A percentile compares a stretch with the other conserved stretches of the same genome.
These are phyloP conservation scores for Schoenoplectus triqueter DNA, from an alignment of 202 grass and related monocot species.

Conservation along the genomic window DNA sequence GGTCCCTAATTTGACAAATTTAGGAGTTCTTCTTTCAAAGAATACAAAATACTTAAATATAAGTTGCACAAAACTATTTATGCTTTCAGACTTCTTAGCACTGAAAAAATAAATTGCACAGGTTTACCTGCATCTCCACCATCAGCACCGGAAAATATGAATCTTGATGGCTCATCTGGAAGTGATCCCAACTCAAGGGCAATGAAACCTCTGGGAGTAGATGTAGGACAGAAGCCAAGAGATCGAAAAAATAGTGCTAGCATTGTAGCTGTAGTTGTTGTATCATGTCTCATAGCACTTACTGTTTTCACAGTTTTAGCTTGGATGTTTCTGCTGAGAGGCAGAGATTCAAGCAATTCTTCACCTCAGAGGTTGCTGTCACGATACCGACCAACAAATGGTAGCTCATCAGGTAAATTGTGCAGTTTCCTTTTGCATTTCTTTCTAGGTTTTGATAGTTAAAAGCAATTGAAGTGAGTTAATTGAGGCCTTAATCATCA, in stretches of 20 bases:
- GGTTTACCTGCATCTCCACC: conserved; percentile 95
- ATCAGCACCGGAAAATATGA: conserved; percentile 50
- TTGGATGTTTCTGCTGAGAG: conserved; percentile 67
- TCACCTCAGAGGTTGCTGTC: conserved; percentile 51
- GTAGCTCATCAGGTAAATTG: conserved; percentile 76
- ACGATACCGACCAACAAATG: conserved; percentile 58
- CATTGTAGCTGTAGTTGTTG: conserved; percentile 64
- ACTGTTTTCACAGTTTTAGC: conserved; percentile 64
- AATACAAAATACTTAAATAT: not conserved
- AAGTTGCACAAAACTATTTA: not conserved
- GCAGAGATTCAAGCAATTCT: conserved; percentile 49
- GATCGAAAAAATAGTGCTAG: conserved; percentile 64
- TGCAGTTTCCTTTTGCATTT: conserved; percentile 7
- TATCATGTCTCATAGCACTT: conserved; percentile 75
- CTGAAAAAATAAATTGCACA: conserved; percentile 48
- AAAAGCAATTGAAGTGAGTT: not conserved
- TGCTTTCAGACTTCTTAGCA: not conserved
- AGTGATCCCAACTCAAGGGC: conserved; percentile 69
- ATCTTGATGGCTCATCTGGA: conserved; percentile 49
- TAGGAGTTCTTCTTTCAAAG: not conserved
- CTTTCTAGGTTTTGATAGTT: conserved; percentile 11
- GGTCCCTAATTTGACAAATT: not conserved
- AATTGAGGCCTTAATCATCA: not conserved
- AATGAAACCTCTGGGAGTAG: conserved; percentile 91
- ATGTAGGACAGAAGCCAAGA: conserved; percentile 49